Percentiles rank a stretch among this genome's conserved stretches.
phyloP scores from a whole-genome alignment of 73 alveolate species.

The Paramecium octaurelia region DNA sequence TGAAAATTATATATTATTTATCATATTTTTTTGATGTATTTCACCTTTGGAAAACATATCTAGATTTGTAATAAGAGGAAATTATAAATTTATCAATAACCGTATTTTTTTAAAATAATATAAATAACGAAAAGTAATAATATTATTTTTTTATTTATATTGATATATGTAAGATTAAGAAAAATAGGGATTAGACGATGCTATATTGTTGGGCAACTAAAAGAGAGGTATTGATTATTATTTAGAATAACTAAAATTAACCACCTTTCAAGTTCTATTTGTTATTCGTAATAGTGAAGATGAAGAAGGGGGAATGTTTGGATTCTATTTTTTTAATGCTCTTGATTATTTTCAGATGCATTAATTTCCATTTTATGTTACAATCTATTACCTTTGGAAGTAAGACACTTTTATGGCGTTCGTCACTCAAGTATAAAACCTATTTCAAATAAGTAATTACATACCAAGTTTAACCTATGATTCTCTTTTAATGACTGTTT shows the following conservation, averaged over 20 bases:
- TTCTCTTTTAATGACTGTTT: conserved; percentile 6
- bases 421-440: neutral
- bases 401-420: neutral
- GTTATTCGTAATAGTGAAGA: neutral
- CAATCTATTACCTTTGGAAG: conserved; percentile 41
- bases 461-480: conserved; percentile 31
- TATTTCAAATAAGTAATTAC: conserved; percentile 26
- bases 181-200: neutral
- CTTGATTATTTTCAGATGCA: conserved; percentile 56
- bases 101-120: neutral
- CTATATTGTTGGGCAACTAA: neutral
- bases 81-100: no score
- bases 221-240: conserved; percentile 4
- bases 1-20: no score
- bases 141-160: neutral
- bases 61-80: neutral
- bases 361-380: conserved; percentile 41
- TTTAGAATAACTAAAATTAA: neutral
- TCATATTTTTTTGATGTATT: neutral
- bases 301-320: neutral
- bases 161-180: neutral
- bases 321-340: neutral
- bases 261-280: neutral
- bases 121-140: neutral
- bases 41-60: neutral